These are phyloP conservation scores for Rhizophagus clarus DNA, from an alignment of 192 early-diverging fungal species.

Conservation along the genomic window DNA sequence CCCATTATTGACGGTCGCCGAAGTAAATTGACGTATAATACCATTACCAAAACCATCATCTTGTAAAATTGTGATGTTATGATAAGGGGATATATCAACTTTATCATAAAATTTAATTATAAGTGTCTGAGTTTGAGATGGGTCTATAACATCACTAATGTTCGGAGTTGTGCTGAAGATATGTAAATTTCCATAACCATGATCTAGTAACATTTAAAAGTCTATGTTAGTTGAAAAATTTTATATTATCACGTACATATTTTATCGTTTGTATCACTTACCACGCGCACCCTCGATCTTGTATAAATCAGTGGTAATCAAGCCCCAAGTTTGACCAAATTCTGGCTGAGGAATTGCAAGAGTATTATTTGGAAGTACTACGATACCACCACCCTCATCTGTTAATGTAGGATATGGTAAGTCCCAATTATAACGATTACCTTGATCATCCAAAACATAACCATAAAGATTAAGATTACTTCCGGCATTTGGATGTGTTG, in stretches of 20 bases:
- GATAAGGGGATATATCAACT: neutral
- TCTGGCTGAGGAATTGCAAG: neutral
- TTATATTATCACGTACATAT: no score
- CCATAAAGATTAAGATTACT: neutral
- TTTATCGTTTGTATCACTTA: neutral
- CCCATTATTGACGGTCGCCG: no score
- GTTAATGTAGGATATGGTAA: neutral
- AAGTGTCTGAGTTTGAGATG: neutral
- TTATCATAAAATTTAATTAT: neutral
- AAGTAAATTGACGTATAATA: neutral
- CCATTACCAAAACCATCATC: no score
- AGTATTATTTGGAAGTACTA: neutral
- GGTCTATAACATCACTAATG: neutral
- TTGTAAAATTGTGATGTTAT: slow-evolving; percentile 12
- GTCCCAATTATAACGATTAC: neutral
- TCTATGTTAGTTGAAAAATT: no score
- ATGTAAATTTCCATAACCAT: neutral
- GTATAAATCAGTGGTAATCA: neutral
- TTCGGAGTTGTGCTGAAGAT: neutral
- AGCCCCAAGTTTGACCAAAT: neutral
- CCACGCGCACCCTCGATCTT: neutral
- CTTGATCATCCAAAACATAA: neutral
- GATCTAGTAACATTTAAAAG: neutral
- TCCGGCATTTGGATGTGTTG: no score
- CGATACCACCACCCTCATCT: neutral